These are phyloP conservation scores for Cyberlindnera sargentensis DNA, from an alignment of 805 yeast species.

Conservation along the genomic window DNA sequence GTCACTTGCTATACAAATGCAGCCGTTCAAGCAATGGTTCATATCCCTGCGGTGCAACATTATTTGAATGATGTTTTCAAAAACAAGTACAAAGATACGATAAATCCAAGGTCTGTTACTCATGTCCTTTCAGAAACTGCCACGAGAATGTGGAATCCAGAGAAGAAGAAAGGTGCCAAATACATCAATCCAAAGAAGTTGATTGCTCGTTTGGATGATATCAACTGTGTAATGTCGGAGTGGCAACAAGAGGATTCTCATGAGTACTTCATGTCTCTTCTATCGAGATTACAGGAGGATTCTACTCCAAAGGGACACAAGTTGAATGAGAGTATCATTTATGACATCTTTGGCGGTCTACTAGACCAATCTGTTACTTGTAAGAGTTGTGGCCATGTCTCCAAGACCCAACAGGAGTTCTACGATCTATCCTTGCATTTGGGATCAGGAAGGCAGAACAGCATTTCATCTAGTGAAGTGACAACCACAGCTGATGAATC, in stretches of 20 bases:
- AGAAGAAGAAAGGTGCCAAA: constrained; percentile 27
- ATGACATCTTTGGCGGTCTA: constrained; percentile 92
- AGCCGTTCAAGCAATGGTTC: constrained; percentile 86
- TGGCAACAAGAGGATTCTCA: constrained; percentile 99
- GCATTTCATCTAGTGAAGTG: constrained; percentile 6
- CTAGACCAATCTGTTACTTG: constrained; percentile 82
- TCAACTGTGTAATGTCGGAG: constrained; percentile 92
- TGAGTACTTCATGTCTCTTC: constrained; percentile 89
- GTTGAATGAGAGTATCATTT: constrained; percentile 70
- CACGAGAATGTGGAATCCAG: constrained; percentile 61
- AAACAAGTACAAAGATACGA: constrained; percentile 40
- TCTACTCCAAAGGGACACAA: constrained; percentile 86
- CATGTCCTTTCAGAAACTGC: constrained; percentile 62
- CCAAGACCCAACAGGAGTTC: constrained; percentile 87
- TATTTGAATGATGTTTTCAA: constrained; percentile 62
- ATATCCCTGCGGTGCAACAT: constrained; percentile 85
- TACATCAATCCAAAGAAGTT: constrained; percentile 72
- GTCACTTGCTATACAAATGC: constrained; percentile 97
- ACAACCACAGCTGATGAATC: constrained; percentile 4
- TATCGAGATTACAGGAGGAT: constrained; percentile 86
- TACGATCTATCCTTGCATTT: constrained; percentile 86
- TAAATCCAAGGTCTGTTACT: constrained; percentile 54
- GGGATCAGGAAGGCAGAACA: constrained; percentile 21
- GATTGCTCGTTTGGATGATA: constrained; percentile 66
- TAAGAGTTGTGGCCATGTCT: constrained; percentile 70